phyloP scores from a whole-genome alignment of 2,329 filamentous ascomycete species.

The Sporothrix humicola region DNA sequence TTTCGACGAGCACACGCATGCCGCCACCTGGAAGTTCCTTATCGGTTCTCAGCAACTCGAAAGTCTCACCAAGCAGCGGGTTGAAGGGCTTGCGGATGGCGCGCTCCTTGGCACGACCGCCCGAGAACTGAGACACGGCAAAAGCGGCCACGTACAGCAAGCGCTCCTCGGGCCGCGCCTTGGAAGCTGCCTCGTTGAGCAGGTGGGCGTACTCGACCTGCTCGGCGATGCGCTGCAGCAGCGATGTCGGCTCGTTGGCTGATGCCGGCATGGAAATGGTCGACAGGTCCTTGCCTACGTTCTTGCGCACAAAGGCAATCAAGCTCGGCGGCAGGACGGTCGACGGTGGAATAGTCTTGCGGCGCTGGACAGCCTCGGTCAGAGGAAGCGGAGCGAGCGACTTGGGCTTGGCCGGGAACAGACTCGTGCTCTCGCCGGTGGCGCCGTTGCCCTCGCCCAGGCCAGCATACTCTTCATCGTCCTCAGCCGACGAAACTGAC shows the following conservation, averaged over 20 bases:
- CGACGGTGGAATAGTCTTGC: constrained; percentile 72
- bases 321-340: constrained; percentile 84
- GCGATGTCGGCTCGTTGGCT: constrained; percentile 87
- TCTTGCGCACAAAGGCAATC: constrained; percentile 93
- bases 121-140: constrained; percentile 85
- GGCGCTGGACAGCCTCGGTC: constrained; percentile 65
- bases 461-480: constrained; percentile 57
- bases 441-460: constrained; percentile 41
- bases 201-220: constrained; percentile 89
- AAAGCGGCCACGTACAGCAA: constrained; percentile 88
- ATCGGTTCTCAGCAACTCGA: constrained; percentile 86
- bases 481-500: constrained; percentile 64
- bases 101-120: constrained; percentile 82
- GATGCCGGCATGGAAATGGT: constrained; percentile 98
- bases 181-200: constrained; percentile 74
- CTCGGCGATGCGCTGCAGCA: constrained; percentile 87
- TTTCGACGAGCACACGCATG: constrained; percentile 92
- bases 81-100: constrained; percentile 97
- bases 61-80: constrained; percentile 94
- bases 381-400: constrained; percentile 79
- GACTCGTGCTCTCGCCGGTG: constrained; percentile 48
- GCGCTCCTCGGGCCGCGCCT: constrained; percentile 67
- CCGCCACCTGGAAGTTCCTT: constrained; percentile 71
- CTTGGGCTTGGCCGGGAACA: constrained; percentile 80
- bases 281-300: constrained; percentile 95